Evolutionary conservation across 495 filamentous ascomycete genomes (phyloP), one percentile per base, ranked within the genome.

Genomic region (Hypoxylon perforatum): DNA sequence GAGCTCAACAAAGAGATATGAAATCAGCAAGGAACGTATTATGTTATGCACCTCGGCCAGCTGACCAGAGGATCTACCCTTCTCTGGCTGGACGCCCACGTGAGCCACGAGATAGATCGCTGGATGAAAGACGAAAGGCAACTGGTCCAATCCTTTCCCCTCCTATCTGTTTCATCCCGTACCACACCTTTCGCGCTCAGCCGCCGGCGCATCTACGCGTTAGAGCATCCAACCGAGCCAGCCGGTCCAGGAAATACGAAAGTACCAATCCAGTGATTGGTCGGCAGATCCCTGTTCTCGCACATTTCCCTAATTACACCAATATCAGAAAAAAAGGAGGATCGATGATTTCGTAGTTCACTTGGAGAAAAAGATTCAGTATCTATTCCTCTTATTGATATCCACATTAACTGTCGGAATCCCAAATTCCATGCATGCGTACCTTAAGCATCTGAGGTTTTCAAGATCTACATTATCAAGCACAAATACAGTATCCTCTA

Each of bases 251-350:
- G 38, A 61, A 53, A 39, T 57, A 65, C 52, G 57, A 61, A 58
- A 50, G 61, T 65, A 62, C 67, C 46, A 49, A 36, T 52, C 41
- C 21, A 65, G 45, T 23, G 65, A 70, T 70, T 65, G 67, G 67
- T 35, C 19, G n/a, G 21, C 28, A 17, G 36, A 55, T 61, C 66
- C 66, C 61, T 69, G 66, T 28, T 19, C 51, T 52, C 57, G 19
- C 61, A 58, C 50, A 56, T 70, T 70, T 70, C 49, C 61, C 61
- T 65, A 62, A 65, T 65, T 70, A 47, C 66, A 61, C 57, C 39
- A 70, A 70, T 70, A 65, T 70, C 61, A 57, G 19, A 46, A 52
- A 58, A 44, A 65, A 46, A 52, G 55, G 39, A 65, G 30, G 8
- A 33, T 65, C 56, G 50, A 48, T 62, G 51, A 55, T 44, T 65